phyloP scores from a whole-genome alignment of 345 rosid species.

The Salix purpurea region DNA sequence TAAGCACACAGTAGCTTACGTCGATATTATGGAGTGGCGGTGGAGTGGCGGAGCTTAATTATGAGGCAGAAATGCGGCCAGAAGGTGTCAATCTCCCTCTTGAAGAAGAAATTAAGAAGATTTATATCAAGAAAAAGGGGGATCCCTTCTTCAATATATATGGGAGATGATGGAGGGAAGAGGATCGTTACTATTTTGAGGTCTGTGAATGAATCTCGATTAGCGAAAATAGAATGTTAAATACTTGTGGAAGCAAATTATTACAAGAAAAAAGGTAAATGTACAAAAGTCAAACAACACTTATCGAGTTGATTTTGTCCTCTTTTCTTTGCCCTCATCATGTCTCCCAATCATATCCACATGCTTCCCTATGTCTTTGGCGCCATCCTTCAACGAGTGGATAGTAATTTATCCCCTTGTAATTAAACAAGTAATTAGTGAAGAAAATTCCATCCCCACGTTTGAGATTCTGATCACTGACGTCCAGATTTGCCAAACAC shows the following conservation, averaged over 20 bases:
- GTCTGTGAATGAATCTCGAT: neutral
- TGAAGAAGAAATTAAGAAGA: neutral
- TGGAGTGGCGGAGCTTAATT: neutral
- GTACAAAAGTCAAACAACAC: conserved; percentile 15
- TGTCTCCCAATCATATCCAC: neutral
- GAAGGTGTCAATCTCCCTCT: conserved; percentile 1
- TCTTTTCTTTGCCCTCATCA: neutral
- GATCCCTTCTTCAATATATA: conserved; percentile 4
- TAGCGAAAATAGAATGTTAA: conserved; percentile 17
- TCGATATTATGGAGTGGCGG: neutral
- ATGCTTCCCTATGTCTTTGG: neutral
- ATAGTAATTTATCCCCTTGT: neutral
- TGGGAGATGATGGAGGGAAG: conserved; percentile 4
- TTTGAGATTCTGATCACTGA: neutral
- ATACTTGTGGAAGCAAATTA: conserved; percentile 24
- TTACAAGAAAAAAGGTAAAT: conserved; percentile 1
- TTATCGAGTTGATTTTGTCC: conserved; percentile 9
- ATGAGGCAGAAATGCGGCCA: conserved; percentile 5
- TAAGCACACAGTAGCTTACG: neutral
- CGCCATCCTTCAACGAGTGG: neutral
- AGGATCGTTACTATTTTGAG: neutral
- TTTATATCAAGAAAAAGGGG: neutral
- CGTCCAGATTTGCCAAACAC: neutral
- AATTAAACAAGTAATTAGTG: neutral
- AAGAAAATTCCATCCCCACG: neutral